A percentile compares a stretch with the other conserved stretches of the same genome.
Conservation (phyloP, 2,329 filamentous ascomycete genomes). For the Purpureocillium lavendulum region DNA sequence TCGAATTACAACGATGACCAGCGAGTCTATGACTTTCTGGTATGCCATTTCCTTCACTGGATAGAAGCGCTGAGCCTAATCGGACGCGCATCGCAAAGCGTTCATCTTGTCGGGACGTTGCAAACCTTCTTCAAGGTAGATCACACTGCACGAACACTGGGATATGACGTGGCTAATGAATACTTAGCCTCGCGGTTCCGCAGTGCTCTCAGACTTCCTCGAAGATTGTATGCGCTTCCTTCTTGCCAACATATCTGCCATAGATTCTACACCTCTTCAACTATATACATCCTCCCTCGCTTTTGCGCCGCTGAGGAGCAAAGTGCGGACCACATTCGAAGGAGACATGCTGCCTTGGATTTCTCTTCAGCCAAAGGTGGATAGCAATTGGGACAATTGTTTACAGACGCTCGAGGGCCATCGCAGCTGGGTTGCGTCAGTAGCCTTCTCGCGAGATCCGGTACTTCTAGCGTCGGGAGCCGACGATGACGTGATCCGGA, state of each 20-base stretch:
- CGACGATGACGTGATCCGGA: too few relatives aligned
- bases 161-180: not conserved
- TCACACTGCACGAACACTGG: too few relatives aligned
- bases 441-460: too few relatives aligned
- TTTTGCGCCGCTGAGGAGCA: slow-evolving; percentile 14
- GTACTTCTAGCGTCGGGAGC: too few relatives aligned
- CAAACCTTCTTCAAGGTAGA: not conserved
- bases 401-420: too few relatives aligned
- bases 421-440: too few relatives aligned
- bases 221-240: slow-evolving; percentile 10
- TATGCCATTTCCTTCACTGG: slow-evolving; percentile 30
- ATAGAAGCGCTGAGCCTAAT: slow-evolving; percentile 28
- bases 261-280: slow-evolving; percentile 14
- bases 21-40: slow-evolving; percentile 25
- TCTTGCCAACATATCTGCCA: slow-evolving; percentile 1
- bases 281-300: slow-evolving; percentile 15
- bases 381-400: not conserved
- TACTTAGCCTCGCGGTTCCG: not conserved
- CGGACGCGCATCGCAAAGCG: slow-evolving; percentile 9
- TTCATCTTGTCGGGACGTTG: not conserved
- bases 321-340: slow-evolving; percentile 7
- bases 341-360: slow-evolving; percentile 11
- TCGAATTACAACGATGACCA: slow-evolving; percentile 9
- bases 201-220: slow-evolving; percentile 6
- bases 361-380: not conserved